Evolutionary conservation across 2,329 filamentous ascomycete species (phyloP).

Genomic region (Penicillium sclerotiorum): DNA sequence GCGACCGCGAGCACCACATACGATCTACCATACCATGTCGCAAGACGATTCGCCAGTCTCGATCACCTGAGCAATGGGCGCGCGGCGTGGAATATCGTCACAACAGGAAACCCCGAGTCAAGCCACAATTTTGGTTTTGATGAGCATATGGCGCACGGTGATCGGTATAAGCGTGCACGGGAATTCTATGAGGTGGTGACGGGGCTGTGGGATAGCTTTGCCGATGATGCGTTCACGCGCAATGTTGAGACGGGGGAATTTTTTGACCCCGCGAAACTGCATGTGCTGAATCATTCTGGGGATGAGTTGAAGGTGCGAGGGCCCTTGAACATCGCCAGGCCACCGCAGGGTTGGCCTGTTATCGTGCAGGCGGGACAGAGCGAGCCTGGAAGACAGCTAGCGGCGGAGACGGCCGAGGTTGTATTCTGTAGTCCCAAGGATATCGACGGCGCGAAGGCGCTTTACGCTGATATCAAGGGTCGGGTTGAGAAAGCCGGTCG

Average conservation of each 20-base stretch:
- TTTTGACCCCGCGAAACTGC: conserved; percentile 56
- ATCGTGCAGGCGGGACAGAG: conserved; percentile 60
- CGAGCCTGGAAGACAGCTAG: conserved; percentile 55
- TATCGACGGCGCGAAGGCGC: conserved; percentile 48
- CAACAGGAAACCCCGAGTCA: conserved; percentile 56
- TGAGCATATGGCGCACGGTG: conserved; percentile 53
- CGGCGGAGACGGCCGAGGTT: conserved; percentile 56
- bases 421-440: conserved; percentile 56
- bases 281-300: conserved; percentile 56
- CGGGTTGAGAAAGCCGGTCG: conserved; percentile 51
- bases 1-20: conserved; percentile 58
- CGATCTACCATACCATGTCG: conserved; percentile 56
- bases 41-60: conserved; percentile 55
- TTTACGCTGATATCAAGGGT: conserved; percentile 57
- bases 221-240: conserved; percentile 58
- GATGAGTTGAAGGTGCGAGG: conserved; percentile 51
- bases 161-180: conserved; percentile 55
- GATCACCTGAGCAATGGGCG: conserved; percentile 55
- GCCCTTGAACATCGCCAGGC: conserved; percentile 56
- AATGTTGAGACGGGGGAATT: conserved; percentile 53
- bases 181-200: conserved; percentile 59
- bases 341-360: conserved; percentile 59
- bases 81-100: conserved; percentile 59
- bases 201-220: conserved; percentile 58
- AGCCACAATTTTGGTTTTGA: conserved; percentile 57